Evolutionary conservation across 352 stramenopile species (phyloP).

Genomic region (Aphanomyces invadans): DNA sequence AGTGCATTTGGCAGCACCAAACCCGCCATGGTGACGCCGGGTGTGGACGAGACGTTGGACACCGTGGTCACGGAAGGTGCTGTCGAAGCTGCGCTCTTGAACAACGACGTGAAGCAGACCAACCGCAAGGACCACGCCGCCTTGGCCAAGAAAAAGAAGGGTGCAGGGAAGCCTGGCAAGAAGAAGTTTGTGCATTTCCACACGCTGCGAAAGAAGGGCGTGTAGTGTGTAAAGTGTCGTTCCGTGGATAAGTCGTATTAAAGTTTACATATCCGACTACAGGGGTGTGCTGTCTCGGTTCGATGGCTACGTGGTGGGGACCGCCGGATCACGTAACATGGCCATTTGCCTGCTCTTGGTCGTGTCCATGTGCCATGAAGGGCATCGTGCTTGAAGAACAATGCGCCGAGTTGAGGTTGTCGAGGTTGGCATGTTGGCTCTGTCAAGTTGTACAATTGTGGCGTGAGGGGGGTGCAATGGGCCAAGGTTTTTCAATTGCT

Average conservation of each 20-base stretch:
- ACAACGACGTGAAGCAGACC: slow-evolving; percentile 2
- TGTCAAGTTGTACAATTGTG: no score
- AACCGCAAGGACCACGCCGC: slow-evolving; percentile 20
- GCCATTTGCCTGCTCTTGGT: no score
- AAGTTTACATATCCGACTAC: background rate
- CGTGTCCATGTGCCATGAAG: no score
- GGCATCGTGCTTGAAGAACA: no score
- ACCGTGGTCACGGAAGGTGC: slow-evolving; percentile 16
- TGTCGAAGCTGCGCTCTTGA: background rate
- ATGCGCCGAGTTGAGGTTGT: no score
- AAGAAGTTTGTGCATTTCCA: slow-evolving; percentile 76
- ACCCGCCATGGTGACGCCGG: background rate
- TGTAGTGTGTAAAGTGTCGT: no score
- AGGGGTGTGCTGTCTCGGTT: no score
- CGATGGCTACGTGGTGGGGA: no score
- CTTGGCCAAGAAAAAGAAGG: slow-evolving; percentile 41
- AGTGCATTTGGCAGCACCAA: slow-evolving; percentile 7
- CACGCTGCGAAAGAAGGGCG: slow-evolving; percentile 79
- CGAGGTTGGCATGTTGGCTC: no score
- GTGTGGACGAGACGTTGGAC: slow-evolving; percentile 12
- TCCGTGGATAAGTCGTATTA: background rate
- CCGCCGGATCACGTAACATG: no score
- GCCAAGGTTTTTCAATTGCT: no score
- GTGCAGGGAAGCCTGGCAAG: slow-evolving; percentile 41
- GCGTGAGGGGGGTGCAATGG: no score